Evolutionary conservation across 2,329 filamentous ascomycete species (phyloP).

Genomic region (Apiospora pterosperma): DNA sequence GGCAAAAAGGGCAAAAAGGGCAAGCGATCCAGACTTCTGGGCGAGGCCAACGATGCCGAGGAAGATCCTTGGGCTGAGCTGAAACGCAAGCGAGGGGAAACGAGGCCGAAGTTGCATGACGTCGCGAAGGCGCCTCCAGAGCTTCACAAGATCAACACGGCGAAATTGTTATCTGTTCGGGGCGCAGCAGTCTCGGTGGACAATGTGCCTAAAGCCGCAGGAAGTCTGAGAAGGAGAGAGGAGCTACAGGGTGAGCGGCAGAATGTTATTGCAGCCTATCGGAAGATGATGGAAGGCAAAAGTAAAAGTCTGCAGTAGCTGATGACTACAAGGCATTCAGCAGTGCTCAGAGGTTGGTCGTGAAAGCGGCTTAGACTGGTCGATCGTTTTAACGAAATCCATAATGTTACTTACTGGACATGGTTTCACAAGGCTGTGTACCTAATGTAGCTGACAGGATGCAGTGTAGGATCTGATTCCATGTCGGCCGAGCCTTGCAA

Average conservation of each 20-base stretch:
- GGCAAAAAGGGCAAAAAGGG: conserved; percentile 39
- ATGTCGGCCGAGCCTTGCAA: neutral
- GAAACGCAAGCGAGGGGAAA: conserved; percentile 61
- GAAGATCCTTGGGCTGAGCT: conserved; percentile 77
- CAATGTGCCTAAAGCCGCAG: conserved; percentile 65
- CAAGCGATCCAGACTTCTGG: conserved; percentile 33
- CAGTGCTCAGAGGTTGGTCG: neutral
- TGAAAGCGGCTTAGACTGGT: neutral
- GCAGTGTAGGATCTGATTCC: neutral
- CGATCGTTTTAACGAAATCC: neutral
- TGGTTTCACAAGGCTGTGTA: neutral
- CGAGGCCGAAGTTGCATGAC: conserved; percentile 48
- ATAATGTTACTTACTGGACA: neutral
- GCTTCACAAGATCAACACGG: conserved; percentile 56
- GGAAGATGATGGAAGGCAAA: conserved; percentile 61
- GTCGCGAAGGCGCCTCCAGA: conserved; percentile 74
- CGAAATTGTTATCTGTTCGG: conserved; percentile 62
- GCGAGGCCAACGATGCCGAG: conserved; percentile 46
- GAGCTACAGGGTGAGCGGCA: conserved; percentile 67
- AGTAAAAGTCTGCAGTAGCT: conserved; percentile 18
- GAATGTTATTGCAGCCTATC: conserved; percentile 71
- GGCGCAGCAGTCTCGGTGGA: conserved; percentile 65
- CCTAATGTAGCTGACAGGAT: neutral
- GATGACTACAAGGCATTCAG: neutral
- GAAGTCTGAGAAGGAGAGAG: conserved; percentile 69